phyloP scores from a whole-genome alignment of 2,329 filamentous ascomycete species.

The Emmonsiellopsis sp. region DNA sequence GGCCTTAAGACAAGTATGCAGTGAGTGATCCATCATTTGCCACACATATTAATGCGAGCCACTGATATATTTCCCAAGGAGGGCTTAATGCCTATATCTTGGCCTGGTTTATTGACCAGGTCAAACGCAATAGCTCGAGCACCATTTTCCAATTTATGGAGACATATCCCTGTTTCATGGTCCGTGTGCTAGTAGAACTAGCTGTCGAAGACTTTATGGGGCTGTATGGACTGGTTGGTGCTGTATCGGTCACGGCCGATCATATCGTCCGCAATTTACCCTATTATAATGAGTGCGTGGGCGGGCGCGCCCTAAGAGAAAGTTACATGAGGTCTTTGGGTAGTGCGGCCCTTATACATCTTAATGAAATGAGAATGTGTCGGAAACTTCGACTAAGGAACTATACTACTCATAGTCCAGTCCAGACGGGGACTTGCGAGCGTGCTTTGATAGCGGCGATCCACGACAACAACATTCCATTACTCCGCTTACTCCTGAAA shows the following conservation, averaged over 20 bases:
- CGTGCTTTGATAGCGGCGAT: not conserved
- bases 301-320: not conserved
- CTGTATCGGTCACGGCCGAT: not conserved
- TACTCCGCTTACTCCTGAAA: not conserved
- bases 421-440: not conserved
- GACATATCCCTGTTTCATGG: not conserved
- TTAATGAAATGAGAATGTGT: constrained; percentile 1
- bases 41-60: no score
- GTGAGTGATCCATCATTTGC: no score
- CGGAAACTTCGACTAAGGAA: not conserved
- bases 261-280: not conserved
- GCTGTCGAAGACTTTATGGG: not conserved
- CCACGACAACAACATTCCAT: not conserved
- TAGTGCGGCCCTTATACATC: not conserved
- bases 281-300: not conserved
- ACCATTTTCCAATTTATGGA: not conserved
- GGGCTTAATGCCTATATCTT: not conserved
- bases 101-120: not conserved
- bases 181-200: not conserved
- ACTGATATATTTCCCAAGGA: no score
- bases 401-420: not conserved
- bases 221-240: not conserved
- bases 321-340: not conserved
- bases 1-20: no score
- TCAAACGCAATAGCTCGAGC: not conserved